phyloP scores from a whole-genome alignment of 345 rosid species.

The Salix exigua region DNA sequence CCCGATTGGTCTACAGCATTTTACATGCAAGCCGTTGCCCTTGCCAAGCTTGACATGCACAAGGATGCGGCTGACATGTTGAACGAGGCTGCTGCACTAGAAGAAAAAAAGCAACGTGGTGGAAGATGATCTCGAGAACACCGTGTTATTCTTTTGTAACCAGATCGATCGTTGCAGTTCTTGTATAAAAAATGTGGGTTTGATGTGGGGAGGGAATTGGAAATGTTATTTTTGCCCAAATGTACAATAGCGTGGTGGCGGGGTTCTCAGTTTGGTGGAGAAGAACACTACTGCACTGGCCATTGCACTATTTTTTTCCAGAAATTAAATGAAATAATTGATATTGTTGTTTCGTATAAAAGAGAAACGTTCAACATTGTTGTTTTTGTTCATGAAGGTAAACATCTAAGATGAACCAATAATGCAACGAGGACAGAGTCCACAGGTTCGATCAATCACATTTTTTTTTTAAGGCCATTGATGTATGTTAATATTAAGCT shows the following conservation, averaged over 20 bases:
- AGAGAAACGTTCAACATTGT: not conserved
- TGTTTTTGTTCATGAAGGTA: not conserved
- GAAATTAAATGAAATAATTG: slow-evolving; percentile 24
- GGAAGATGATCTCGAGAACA: slow-evolving; percentile 33
- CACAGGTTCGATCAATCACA: no score
- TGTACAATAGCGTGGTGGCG: slow-evolving; percentile 25
- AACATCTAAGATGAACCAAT: not conserved
- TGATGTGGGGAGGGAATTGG: slow-evolving; percentile 22
- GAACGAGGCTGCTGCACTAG: slow-evolving; percentile 67
- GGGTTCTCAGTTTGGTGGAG: not conserved
- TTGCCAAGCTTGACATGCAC: slow-evolving; percentile 77
- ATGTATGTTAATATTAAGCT: no score
- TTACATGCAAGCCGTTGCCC: slow-evolving; percentile 85
- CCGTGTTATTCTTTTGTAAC: slow-evolving; percentile 31
- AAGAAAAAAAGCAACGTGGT: slow-evolving; percentile 55
- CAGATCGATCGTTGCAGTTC: slow-evolving; percentile 18
- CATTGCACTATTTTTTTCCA: slow-evolving; percentile 3
- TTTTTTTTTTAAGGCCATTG: no score
- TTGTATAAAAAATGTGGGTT: slow-evolving; percentile 20
- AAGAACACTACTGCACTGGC: not conserved
- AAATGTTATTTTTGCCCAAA: slow-evolving; percentile 21
- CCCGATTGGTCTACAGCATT: slow-evolving; percentile 90
- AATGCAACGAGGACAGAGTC: not conserved
- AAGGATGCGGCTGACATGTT: slow-evolving; percentile 79
- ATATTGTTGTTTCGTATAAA: not conserved